Evolutionary conservation across 306 rosid genomes (phyloP).

Genomic region (Leucaena leucocephala): DNA sequence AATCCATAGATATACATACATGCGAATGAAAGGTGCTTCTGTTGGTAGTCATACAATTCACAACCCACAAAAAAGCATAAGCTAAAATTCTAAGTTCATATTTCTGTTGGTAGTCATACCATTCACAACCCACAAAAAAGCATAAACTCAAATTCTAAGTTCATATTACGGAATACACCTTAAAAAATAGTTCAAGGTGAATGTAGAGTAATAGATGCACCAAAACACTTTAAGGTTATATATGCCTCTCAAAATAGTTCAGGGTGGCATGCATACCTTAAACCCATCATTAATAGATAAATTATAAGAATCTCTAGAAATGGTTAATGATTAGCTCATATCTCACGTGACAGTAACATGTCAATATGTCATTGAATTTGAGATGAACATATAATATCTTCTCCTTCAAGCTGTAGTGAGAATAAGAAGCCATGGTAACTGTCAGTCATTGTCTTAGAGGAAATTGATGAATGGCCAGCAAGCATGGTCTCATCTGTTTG

Average conservation of each 20-base stretch:
- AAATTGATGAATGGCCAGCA: conserved; percentile 20
- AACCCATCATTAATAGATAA: background rate
- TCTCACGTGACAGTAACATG: background rate
- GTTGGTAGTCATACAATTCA: background rate
- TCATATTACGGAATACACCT: too few relatives aligned
- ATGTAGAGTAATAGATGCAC: too few relatives aligned
- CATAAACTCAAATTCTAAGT: too few relatives aligned
- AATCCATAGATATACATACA: background rate
- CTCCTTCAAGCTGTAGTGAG: background rate
- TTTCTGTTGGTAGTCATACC: background rate
- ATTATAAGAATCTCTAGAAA: background rate
- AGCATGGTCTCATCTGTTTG: conserved; percentile 9
- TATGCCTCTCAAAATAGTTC: too few relatives aligned
- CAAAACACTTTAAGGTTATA: too few relatives aligned
- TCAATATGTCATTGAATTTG: background rate
- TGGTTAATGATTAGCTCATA: background rate
- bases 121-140: background rate
- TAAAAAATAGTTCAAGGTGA: too few relatives aligned
- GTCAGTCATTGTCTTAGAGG: conserved; percentile 13
- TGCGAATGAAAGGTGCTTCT: background rate
- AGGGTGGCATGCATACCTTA: too few relatives aligned
- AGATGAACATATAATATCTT: background rate
- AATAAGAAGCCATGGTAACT: background rate
- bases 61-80: background rate
- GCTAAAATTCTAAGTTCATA: background rate